Percentiles rank a stretch among this genome's conserved stretches.
Evolutionary conservation across 2,329 filamentous ascomycete species (phyloP).

Genomic region (Colletotrichum noveboracense): DNA sequence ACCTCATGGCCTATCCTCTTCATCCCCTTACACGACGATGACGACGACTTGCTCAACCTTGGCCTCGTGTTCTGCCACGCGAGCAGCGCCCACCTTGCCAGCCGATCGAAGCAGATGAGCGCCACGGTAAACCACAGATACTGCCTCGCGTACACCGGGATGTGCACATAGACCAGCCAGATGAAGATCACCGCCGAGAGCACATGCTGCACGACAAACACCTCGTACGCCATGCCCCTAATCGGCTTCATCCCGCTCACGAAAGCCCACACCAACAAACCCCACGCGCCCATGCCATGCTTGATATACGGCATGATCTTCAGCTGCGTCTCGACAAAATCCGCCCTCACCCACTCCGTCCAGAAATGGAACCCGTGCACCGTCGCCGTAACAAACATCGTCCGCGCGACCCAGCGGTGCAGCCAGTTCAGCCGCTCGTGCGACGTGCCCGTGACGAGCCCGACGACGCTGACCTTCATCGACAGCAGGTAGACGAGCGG

Average conservation of each 20-base stretch:
- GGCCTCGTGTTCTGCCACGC: slow-evolving; percentile 59
- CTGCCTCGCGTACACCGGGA: slow-evolving; percentile 62
- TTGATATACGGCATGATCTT: slow-evolving; percentile 56
- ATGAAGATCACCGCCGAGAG: slow-evolving; percentile 65
- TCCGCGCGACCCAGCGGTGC: slow-evolving; percentile 74
- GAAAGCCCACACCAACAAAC: slow-evolving; percentile 68
- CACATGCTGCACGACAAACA: slow-evolving; percentile 74
- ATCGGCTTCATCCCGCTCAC: slow-evolving; percentile 68
- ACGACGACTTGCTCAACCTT: slow-evolving; percentile 36
- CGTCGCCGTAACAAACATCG: slow-evolving; percentile 70
- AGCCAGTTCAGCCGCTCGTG: slow-evolving; percentile 77
- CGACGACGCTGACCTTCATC: slow-evolving; percentile 65
- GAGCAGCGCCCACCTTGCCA: slow-evolving; percentile 53
- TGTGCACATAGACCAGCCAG: slow-evolving; percentile 67
- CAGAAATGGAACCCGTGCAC: slow-evolving; percentile 76
- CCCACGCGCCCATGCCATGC: slow-evolving; percentile 73
- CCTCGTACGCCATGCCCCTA: slow-evolving; percentile 69
- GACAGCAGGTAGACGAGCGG: slow-evolving; percentile 68
- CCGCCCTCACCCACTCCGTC: slow-evolving; percentile 64
- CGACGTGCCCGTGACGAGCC: slow-evolving; percentile 64
- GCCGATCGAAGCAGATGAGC: slow-evolving; percentile 66
- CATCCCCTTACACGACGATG: slow-evolving; percentile 51
- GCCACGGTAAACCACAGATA: slow-evolving; percentile 72
- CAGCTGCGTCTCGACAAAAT: slow-evolving; percentile 64
- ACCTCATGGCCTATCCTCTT: slow-evolving; percentile 59